phyloP scores from a whole-genome alignment of 495 filamentous ascomycete species.

The Penicillium herquei region DNA sequence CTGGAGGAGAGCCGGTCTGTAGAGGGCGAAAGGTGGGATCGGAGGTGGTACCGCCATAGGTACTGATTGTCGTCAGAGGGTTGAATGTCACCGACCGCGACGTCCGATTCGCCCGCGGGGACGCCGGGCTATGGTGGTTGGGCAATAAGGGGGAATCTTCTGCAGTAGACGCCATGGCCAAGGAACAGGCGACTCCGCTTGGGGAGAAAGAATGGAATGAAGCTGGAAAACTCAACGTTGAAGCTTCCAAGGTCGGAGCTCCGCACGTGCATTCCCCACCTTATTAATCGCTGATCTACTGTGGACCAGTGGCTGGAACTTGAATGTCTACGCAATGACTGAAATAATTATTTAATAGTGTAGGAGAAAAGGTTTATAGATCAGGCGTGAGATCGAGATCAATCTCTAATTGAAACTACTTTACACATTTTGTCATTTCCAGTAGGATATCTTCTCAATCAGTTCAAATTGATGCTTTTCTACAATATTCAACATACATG shows the following conservation, averaged over 20 bases:
- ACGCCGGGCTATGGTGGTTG: constrained; percentile 37
- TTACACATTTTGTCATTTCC: background rate
- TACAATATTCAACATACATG: no score
- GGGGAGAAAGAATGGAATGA: constrained; percentile 9
- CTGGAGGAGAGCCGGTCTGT: constrained; percentile 38
- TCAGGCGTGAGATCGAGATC: no score
- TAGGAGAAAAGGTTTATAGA: no score
- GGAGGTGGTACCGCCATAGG: constrained; percentile 47
- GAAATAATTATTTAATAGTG: no score
- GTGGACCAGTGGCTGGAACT: no score
- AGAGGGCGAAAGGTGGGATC: constrained; percentile 45
- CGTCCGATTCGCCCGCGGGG: constrained; percentile 40
- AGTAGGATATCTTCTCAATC: no score
- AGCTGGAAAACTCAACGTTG: constrained; percentile 20
- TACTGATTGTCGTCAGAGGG: constrained; percentile 59
- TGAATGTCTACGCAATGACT: background rate
- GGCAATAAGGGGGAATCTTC: constrained; percentile 51
- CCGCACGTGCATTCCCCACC: constrained; percentile 31
- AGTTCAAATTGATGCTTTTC: no score
- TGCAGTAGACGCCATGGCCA: constrained; percentile 39
- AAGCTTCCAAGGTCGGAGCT: constrained; percentile 29
- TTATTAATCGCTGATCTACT: constrained; percentile 17
- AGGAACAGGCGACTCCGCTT: constrained; percentile 16
- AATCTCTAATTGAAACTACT: background rate
- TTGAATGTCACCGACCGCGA: constrained; percentile 70